These are phyloP conservation scores for Crithidia fasciculata DNA, from an alignment of 208 protist genomes.

Conservation along the genomic window DNA sequence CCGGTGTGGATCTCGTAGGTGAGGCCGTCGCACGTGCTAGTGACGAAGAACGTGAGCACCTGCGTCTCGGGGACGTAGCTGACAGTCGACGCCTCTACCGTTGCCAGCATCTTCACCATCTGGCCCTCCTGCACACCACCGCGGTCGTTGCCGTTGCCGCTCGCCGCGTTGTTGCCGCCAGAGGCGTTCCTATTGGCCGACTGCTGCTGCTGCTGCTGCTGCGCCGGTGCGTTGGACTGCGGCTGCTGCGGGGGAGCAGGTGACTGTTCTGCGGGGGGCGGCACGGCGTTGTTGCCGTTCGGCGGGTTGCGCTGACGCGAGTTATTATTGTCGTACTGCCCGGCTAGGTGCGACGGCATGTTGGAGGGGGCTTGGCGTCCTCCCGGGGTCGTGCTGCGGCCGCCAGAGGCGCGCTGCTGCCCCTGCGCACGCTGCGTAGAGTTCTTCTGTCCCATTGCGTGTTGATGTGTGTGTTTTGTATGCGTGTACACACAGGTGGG, in stretches of 20 bases:
- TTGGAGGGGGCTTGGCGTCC: conserved; percentile 32
- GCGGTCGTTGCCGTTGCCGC: conserved; percentile 38
- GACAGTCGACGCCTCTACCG: conserved; percentile 86
- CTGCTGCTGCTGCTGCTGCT: conserved; percentile 29
- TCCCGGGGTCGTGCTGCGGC: conserved; percentile 11
- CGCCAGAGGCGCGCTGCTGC: conserved; percentile 24
- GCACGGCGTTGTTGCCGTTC: conserved; percentile 10
- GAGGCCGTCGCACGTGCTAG: conserved; percentile 64
- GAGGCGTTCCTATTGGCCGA: conserved; percentile 19
- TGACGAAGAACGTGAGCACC: conserved; percentile 83
- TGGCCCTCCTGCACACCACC: conserved; percentile 89
- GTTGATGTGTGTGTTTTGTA: neutral
- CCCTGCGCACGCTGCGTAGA: conserved; percentile 30
- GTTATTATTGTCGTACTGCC: conserved; percentile 67
- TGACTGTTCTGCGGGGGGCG: conserved; percentile 32
- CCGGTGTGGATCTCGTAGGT: conserved; percentile 92
- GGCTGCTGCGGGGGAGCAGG: conserved; percentile 27
- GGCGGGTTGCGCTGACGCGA: conserved; percentile 21
- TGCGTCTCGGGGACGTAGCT: conserved; percentile 68
- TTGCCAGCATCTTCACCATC: conserved; percentile 92
- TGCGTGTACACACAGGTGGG: too few species aligned
- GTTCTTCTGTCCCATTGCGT: conserved; percentile 43
- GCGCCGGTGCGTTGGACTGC: conserved; percentile 19
- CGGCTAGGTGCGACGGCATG: conserved; percentile 79
- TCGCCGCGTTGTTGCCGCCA: conserved; percentile 27